Evolutionary conservation across 345 rosid species (phyloP).

Genomic region (Gossypium australe): DNA sequence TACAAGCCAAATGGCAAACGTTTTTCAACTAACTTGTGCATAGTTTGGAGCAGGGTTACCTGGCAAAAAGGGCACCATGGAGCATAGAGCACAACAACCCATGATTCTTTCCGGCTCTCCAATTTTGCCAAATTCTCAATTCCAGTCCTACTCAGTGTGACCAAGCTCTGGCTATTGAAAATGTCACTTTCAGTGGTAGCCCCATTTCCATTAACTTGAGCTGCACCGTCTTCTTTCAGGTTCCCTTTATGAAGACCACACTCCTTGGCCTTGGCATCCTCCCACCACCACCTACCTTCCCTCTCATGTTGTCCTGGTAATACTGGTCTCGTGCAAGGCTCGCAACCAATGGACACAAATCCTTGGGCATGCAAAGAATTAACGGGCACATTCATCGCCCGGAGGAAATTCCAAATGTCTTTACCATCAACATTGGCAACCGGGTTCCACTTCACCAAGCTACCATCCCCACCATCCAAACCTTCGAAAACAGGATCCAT

Average conservation of each 20-base stretch:
- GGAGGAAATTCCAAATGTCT: conserved; percentile 78
- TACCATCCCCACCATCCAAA: conserved; percentile 77
- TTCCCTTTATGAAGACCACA: conserved; percentile 96
- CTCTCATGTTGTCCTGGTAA: conserved; percentile 98
- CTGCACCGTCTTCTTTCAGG: conserved; percentile 44
- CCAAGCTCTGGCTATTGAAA: conserved; percentile 56
- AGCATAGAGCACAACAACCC: conserved; percentile 87
- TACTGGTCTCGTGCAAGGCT: conserved; percentile 93
- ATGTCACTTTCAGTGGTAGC: conserved; percentile 43
- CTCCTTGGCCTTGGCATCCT: conserved; percentile 96
- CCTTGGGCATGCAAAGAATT: conserved; percentile 75
- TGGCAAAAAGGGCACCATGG: conserved; percentile 98
- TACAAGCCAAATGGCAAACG: background rate
- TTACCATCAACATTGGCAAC: conserved; percentile 67
- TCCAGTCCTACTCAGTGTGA: conserved; percentile 62
- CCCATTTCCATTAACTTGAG: conserved; percentile 32
- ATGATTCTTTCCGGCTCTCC: conserved; percentile 65
- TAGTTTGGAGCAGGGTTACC: conserved; percentile 22
- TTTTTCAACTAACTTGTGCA: background rate
- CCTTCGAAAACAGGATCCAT: conserved; percentile 92
- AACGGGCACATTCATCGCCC: conserved; percentile 83
- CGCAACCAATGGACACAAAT: conserved; percentile 89
- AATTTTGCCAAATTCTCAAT: conserved; percentile 69
- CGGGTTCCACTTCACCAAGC: conserved; percentile 98
- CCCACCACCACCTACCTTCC: conserved; percentile 99